Base-by-base conservation (phyloP, 2,329 filamentous ascomycete species). In the Cladosporium sp. region DNA sequence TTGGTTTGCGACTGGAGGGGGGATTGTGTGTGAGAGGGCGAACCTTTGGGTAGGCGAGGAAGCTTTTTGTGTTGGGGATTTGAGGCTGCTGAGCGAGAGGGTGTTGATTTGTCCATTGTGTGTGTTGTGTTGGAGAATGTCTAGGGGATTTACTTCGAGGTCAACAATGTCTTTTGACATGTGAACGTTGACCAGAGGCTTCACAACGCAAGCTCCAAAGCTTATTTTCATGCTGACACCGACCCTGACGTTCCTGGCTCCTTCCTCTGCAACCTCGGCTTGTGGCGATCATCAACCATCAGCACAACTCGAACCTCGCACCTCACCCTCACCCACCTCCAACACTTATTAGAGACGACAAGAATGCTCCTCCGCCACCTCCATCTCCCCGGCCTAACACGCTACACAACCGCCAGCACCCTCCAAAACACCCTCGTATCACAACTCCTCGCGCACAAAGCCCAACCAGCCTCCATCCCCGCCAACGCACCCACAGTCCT, bases 401-500 rank as follows among this genome's bases (percentile, higher is more conserved):
- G 76, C 38, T 86, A 85, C 62, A 61, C 67, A 12, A 72, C 72
- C 18, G 80, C 80, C 49, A 71, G 79, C 35, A 57, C 59, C 20
- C 67, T 86, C 49, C 83, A 86, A 71, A 70, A 78, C 56, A 65
- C 66, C 38, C 71, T 85, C 51, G 79, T 81, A 49, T 62, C 69
- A 16, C 71, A 72, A 30, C 76, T 85, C 53, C 79, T 88, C 40
- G 69, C 78, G 22, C 74, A 81, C 66, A 88, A 87, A 66, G 73
- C 74, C 40, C 64, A 70, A 15, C 61, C 67, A 45, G 57, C 59
- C 19, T 59, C 61, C 40, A 43, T 53, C 51, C 49, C 58, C n/a
- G 57, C 67, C 1, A 56, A 70, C 4, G 67, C 77, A 7, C 85
- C 85, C 1, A 82, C 80, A 27, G 76, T 97, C 56, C 76, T 97